Conservation (phyloP, 129 eudicot species). For the Apium graveolens region DNA sequence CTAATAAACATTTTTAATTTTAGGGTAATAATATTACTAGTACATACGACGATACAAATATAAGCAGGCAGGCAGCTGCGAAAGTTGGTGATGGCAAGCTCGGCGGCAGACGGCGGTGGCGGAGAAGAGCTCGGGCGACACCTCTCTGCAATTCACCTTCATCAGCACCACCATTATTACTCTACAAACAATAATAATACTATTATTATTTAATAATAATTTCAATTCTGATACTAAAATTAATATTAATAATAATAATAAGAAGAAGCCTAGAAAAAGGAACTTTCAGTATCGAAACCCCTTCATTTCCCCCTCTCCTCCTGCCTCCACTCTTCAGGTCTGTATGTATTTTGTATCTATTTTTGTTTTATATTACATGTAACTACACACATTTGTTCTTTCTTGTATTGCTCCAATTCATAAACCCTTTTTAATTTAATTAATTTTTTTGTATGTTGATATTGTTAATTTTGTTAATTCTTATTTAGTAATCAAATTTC, state of each 20-base stretch:
- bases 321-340: background rate
- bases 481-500: background rate
- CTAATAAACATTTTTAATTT: background rate
- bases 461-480: background rate
- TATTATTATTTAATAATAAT: too few species aligned
- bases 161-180: background rate
- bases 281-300: background rate
- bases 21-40: background rate
- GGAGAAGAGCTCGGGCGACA: conserved; percentile 4
- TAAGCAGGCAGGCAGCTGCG: background rate
- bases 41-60: too few species aligned
- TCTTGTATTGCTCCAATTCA: background rate
- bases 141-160: conserved; percentile 21
- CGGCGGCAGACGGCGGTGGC: conserved; percentile 23
- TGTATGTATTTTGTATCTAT: background rate
- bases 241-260: background rate
- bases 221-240: too few species aligned
- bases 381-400: background rate
- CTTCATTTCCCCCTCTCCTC: conserved; percentile 4
- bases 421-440: background rate
- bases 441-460: too few species aligned
- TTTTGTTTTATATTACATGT: background rate
- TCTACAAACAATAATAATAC: background rate
- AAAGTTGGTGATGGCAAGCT: conserved; percentile 19
- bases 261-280: background rate